Evolutionary conservation across 129 eudicot species (phyloP).

Genomic region (Artemisia argyi): DNA sequence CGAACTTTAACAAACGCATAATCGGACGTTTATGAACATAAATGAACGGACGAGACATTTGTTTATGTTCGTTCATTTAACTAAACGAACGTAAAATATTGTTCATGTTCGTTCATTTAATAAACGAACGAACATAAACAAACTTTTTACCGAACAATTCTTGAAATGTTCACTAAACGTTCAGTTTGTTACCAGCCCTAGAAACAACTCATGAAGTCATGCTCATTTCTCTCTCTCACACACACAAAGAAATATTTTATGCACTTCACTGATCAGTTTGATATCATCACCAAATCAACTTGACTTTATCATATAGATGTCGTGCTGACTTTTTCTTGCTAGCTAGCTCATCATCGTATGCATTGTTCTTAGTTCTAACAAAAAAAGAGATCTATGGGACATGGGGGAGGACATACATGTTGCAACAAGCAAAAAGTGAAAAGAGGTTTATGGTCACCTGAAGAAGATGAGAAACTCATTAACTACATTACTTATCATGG

Average conservation of each 20-base stretch:
- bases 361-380: not conserved
- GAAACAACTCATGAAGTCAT: not conserved
- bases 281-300: slow-evolving; percentile 21
- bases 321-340: slow-evolving; percentile 32
- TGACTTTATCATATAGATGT: slow-evolving; percentile 27
- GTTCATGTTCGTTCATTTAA: no score
- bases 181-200: no score
- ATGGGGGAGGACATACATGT: slow-evolving; percentile 60
- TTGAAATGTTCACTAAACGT: no score
- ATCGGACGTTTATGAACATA: no score
- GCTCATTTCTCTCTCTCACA: slow-evolving; percentile 3
- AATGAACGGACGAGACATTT: no score
- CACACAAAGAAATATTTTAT: not conserved
- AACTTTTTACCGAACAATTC: no score
- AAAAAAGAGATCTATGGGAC: slow-evolving; percentile 55
- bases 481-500: slow-evolving; percentile 69
- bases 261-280: slow-evolving; percentile 31
- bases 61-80: no score
- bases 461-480: slow-evolving; percentile 85
- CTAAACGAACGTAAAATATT: no score
- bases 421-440: slow-evolving; percentile 89
- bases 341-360: not conserved
- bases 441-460: slow-evolving; percentile 90
- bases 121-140: no score
- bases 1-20: no score